A percentile compares a stretch with the other conserved stretches of the same genome.
Evolutionary conservation across 495 filamentous ascomycete genomes (phyloP).

Genomic region (Ascobolus immersus): DNA sequence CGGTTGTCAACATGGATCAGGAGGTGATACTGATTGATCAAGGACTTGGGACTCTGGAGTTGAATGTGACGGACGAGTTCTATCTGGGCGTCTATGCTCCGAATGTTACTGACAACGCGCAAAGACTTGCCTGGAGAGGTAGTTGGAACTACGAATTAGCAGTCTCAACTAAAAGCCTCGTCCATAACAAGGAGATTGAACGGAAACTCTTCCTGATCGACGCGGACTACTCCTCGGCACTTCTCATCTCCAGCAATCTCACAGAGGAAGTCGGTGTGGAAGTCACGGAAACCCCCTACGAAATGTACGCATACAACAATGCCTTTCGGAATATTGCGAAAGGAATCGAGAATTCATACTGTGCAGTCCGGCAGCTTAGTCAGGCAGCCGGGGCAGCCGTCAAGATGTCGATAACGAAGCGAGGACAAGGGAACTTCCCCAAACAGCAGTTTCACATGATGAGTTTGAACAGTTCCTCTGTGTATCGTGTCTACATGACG

Average conservation of each 20-base stretch:
- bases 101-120: constrained; percentile 20
- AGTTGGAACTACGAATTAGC: constrained; percentile 55
- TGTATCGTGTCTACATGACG: constrained; percentile 43
- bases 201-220: constrained; percentile 46
- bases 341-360: constrained; percentile 51
- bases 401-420: constrained; percentile 38
- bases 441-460: constrained; percentile 69
- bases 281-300: constrained; percentile 31
- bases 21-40: constrained; percentile 21
- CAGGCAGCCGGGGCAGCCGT: constrained; percentile 29
- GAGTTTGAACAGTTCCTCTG: constrained; percentile 39
- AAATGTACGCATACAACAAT: constrained; percentile 49
- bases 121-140: constrained; percentile 11
- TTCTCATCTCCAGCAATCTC: constrained; percentile 49
- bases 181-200: constrained; percentile 31
- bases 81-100: constrained; percentile 54
- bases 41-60: constrained; percentile 36
- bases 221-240: constrained; percentile 46
- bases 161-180: constrained; percentile 51
- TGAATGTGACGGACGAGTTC: constrained; percentile 32
- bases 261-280: constrained; percentile 18
- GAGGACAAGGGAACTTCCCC: constrained; percentile 33
- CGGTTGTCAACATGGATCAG: constrained; percentile 20
- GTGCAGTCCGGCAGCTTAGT: constrained; percentile 37
- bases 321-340: constrained; percentile 27